Evolutionary conservation across 352 stramenopile species (phyloP).

Genomic region (Thalassiosira livingstoniorum): DNA sequence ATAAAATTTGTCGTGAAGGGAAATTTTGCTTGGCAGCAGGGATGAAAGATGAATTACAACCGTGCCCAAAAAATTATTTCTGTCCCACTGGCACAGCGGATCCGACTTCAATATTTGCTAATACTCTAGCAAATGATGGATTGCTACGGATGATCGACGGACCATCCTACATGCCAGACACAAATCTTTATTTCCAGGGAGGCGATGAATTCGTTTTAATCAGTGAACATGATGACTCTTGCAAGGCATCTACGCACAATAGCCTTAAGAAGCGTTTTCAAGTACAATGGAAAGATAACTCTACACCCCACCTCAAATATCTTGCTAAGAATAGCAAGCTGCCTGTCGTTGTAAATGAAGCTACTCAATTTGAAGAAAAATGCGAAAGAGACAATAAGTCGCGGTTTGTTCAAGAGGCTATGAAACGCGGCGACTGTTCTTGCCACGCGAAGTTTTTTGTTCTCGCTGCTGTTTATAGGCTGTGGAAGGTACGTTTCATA

Average conservation of each 20-base stretch:
- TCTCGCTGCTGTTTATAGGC: slow-evolving; percentile 90
- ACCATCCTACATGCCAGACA: slow-evolving; percentile 3
- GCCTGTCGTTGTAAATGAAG: slow-evolving; percentile 59
- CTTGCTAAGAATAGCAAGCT: slow-evolving; percentile 57
- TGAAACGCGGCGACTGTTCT: slow-evolving; percentile 92
- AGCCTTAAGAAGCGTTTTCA: slow-evolving; percentile 57
- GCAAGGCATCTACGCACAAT: slow-evolving; percentile 82
- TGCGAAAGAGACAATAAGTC: slow-evolving; percentile 96
- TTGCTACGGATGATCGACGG: slow-evolving; percentile 69
- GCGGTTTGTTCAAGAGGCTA: slow-evolving; percentile 88
- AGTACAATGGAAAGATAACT: slow-evolving; percentile 69
- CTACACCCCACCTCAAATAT: slow-evolving; percentile 74
- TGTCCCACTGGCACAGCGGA: slow-evolving; percentile 94
- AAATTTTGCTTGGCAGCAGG: slow-evolving; percentile 85
- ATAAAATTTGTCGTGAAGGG: slow-evolving; percentile 89
- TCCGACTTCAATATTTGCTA: slow-evolving; percentile 88
- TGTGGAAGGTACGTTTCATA: slow-evolving; percentile 87
- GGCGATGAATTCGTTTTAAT: slow-evolving; percentile 90
- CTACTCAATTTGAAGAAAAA: slow-evolving; percentile 42
- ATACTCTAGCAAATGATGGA: slow-evolving; percentile 91
- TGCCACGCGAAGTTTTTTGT: slow-evolving; percentile 90
- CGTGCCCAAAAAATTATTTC: slow-evolving; percentile 93
- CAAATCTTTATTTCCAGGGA: slow-evolving; percentile 90
- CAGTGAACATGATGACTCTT: slow-evolving; percentile 91
- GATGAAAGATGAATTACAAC: slow-evolving; percentile 3